Conservation (phyloP, 371 early-diverging fungal species). For the Zopfochytrium polystomum region DNA sequence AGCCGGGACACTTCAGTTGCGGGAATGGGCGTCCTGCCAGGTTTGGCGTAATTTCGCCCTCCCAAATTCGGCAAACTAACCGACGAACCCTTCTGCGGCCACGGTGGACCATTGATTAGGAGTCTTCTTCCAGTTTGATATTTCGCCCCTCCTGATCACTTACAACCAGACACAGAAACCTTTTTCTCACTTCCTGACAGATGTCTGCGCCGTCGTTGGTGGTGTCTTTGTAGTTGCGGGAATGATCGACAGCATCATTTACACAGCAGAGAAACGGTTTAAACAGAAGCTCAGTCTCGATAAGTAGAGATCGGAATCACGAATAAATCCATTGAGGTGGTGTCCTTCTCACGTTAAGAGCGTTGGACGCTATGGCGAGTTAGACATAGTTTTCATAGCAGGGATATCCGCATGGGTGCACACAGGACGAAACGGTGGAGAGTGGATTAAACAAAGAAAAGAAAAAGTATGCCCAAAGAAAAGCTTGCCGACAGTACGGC, state of each 20-base stretch:
- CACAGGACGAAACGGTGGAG: no score
- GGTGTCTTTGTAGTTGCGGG: slow-evolving; percentile 92
- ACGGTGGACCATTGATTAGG: slow-evolving; percentile 54
- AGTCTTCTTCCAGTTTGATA: slow-evolving; percentile 90
- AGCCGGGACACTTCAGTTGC: slow-evolving; percentile 41
- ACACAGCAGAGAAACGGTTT: no score
- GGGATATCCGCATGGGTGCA: no score
- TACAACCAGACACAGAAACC: slow-evolving; percentile 75
- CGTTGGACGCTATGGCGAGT: no score
- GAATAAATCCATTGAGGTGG: no score
- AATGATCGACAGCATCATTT: slow-evolving; percentile 78
- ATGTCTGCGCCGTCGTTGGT: slow-evolving; percentile 86
- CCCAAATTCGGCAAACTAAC: background rate
- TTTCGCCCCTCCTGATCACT: slow-evolving; percentile 90
- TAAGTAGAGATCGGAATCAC: no score
- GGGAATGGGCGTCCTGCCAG: background rate
- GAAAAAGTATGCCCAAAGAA: no score
- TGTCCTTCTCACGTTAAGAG: no score
- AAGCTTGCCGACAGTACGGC: no score
- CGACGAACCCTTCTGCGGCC: background rate
- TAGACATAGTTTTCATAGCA: no score
- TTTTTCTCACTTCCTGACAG: slow-evolving; percentile 78
- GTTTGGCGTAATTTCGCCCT: background rate
- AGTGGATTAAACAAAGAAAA: no score
- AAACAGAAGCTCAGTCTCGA: no score